These are phyloP conservation scores for Prunus campanulata DNA, from an alignment of 306 rosid species.

Conservation along the genomic window DNA sequence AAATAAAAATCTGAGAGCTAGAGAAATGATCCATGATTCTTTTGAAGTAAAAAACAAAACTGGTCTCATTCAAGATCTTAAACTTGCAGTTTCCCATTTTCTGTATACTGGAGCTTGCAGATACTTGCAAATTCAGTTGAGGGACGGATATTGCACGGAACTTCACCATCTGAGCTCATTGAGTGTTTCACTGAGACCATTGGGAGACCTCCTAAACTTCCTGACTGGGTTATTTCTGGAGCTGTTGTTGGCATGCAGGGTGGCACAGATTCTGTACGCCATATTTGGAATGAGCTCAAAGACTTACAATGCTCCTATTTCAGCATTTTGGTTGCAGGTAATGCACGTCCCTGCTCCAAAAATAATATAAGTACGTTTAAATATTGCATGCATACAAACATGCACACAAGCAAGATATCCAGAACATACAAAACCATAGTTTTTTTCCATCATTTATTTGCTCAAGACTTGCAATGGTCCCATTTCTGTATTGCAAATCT, in stretches of 20 bases:
- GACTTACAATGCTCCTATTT: slow-evolving; percentile 63
- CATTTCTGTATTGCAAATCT: too few relatives aligned
- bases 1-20: background rate
- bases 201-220: slow-evolving; percentile 94
- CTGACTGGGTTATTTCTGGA: slow-evolving; percentile 92
- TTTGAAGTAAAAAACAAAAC: background rate
- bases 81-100: slow-evolving; percentile 44
- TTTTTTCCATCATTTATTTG: too few relatives aligned
- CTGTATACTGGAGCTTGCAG: slow-evolving; percentile 62
- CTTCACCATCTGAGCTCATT: slow-evolving; percentile 74
- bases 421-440: too few relatives aligned
- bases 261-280: slow-evolving; percentile 67
- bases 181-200: slow-evolving; percentile 71
- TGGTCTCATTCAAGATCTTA: slow-evolving; percentile 27
- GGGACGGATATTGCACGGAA: slow-evolving; percentile 86
- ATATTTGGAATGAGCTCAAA: slow-evolving; percentile 59
- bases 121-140: slow-evolving; percentile 65
- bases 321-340: slow-evolving; percentile 98
- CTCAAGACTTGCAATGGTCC: too few relatives aligned
- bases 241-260: slow-evolving; percentile 98
- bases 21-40: background rate
- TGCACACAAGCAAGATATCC: too few relatives aligned
- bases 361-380: background rate
- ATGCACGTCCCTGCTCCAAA: slow-evolving; percentile 15
- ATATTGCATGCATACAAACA: background rate